Conservation (phyloP, 2,329 filamentous ascomycete genomes). For the Dothideomycetes sp. region DNA sequence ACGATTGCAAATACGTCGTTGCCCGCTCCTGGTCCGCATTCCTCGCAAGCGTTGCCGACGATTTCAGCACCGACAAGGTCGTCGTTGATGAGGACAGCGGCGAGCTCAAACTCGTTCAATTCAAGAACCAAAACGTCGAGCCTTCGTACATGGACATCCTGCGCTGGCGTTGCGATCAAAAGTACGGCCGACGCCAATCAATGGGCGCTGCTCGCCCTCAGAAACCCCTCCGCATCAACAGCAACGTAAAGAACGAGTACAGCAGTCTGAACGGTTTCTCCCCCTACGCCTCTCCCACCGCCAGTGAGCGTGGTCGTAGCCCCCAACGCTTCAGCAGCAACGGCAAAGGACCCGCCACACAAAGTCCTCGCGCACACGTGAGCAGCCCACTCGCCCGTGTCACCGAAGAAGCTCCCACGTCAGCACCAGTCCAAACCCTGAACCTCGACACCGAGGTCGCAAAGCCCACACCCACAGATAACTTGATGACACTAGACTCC, state of each 20-base stretch:
- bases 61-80: slow-evolving; percentile 81
- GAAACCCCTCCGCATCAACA: slow-evolving; percentile 37
- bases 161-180: slow-evolving; percentile 91
- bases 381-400: slow-evolving; percentile 66
- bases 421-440: background rate
- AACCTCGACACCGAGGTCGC: slow-evolving; percentile 4
- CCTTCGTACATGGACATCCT: slow-evolving; percentile 91
- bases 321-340: slow-evolving; percentile 53
- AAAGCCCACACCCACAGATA: slow-evolving; percentile 9
- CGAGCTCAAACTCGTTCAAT: slow-evolving; percentile 87
- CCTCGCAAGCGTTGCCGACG: slow-evolving; percentile 78
- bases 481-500: slow-evolving; percentile 10
- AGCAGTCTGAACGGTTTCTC: slow-evolving; percentile 40
- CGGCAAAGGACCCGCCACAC: slow-evolving; percentile 53
- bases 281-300: slow-evolving; percentile 57
- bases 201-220: slow-evolving; percentile 36
- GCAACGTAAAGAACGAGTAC: slow-evolving; percentile 43
- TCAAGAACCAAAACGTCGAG: slow-evolving; percentile 81
- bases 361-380: slow-evolving; percentile 58
- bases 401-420: slow-evolving; percentile 51
- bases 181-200: slow-evolving; percentile 59
- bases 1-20: slow-evolving; percentile 96
- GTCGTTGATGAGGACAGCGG: slow-evolving; percentile 84
- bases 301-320: slow-evolving; percentile 59
- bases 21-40: slow-evolving; percentile 87